Evolutionary conservation across 1,139 yeast genomes (phyloP).

Genomic region (Taphrina confusa): DNA sequence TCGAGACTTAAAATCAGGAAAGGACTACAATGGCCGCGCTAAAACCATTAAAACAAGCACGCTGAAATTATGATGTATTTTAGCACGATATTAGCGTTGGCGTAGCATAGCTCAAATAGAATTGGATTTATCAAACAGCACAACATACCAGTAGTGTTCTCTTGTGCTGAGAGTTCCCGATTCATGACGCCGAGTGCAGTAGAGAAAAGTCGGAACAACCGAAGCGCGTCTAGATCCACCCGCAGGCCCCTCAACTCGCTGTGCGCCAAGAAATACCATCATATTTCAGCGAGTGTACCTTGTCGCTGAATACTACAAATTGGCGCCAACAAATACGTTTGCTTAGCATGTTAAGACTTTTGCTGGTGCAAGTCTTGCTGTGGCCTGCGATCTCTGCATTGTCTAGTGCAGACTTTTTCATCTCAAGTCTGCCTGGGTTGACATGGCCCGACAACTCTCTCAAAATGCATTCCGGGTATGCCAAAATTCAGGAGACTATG

Average conservation of each 20-base stretch:
- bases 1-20: constrained; percentile 71
- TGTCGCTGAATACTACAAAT: too few species aligned
- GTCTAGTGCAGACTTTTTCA: constrained; percentile 47
- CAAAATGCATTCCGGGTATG: constrained; percentile 50
- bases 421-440: constrained; percentile 47
- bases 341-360: neutral
- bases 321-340: too few species aligned
- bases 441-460: constrained; percentile 42
- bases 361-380: constrained; percentile 1
- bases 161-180: too few species aligned
- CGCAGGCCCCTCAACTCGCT: neutral
- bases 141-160: too few species aligned
- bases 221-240: neutral
- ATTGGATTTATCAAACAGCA: neutral
- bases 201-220: neutral
- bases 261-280: too few species aligned
- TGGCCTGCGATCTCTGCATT: constrained; percentile 29
- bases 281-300: too few species aligned
- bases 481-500: neutral
- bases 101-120: constrained; percentile 6
- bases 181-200: too few species aligned
- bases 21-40: constrained; percentile 51
- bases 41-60: neutral
- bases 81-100: neutral
- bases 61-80: neutral